Evolutionary conservation across 2,329 filamentous ascomycete genomes (phyloP).

Genomic region (Aspergillus jensenii): DNA sequence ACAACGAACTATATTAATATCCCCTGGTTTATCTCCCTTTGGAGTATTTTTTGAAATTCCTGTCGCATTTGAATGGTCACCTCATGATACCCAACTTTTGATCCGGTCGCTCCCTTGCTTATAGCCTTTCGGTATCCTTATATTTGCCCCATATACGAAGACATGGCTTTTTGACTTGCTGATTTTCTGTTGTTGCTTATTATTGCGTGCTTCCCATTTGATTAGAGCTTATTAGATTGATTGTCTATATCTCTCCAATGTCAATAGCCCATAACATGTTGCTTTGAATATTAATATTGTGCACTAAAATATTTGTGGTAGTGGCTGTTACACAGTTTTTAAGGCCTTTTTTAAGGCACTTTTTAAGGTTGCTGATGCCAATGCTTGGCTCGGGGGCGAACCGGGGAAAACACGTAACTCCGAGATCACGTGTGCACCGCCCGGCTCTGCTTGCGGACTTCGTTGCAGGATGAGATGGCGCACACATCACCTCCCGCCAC

Average conservation of each 20-base stretch:
- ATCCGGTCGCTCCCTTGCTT: slow-evolving; percentile 9
- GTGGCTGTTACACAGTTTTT: no score
- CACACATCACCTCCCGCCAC: slow-evolving; percentile 13
- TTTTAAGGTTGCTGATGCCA: no score
- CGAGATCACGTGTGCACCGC: background rate
- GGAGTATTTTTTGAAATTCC: slow-evolving; percentile 3
- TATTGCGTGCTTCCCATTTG: background rate
- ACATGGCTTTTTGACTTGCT: slow-evolving; percentile 1
- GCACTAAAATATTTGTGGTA: no score
- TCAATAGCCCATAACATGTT: background rate
- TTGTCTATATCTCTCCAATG: background rate
- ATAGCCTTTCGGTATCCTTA: background rate
- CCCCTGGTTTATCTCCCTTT: slow-evolving; percentile 4
- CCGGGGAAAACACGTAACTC: slow-evolving; percentile 11
- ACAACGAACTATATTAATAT: background rate
- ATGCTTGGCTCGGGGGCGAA: no score
- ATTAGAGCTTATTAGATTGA: slow-evolving; percentile 2
- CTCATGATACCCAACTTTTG: slow-evolving; percentile 16
- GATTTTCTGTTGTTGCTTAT: background rate
- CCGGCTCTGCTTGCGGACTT: slow-evolving; percentile 1
- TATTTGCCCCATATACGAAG: background rate
- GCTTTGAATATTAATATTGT: background rate
- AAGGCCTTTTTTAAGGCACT: no score
- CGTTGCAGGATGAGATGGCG: slow-evolving; percentile 8
- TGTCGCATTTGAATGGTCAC: slow-evolving; percentile 5